Conservation (phyloP, 192 early-diverging fungal species). For the Pilaira anomala region DNA sequence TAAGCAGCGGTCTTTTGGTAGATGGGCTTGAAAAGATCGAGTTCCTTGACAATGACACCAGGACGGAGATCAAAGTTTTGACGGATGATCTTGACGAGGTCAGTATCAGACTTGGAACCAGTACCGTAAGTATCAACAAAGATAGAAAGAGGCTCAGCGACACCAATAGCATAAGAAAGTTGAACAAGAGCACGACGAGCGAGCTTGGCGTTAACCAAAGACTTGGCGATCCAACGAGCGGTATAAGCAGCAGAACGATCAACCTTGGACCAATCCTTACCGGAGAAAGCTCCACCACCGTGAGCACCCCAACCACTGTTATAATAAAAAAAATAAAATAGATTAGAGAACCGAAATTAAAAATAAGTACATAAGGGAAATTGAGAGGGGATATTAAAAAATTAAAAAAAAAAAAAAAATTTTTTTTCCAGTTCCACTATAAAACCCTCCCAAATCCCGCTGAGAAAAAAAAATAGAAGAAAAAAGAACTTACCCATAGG, state of each 20-base stretch:
- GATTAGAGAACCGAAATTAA: background rate
- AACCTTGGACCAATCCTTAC: slow-evolving; percentile 99
- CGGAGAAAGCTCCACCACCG: slow-evolving; percentile 97
- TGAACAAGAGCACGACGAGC: slow-evolving; percentile 92
- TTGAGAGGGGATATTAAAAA: too few species aligned
- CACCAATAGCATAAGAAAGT: slow-evolving; percentile 98
- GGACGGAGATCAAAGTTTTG: slow-evolving; percentile 99
- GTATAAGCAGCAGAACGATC: slow-evolving; percentile 97
- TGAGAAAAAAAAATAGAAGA: background rate
- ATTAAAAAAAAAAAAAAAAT: background rate
- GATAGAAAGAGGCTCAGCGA: slow-evolving; percentile 94
- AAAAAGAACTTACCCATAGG: slow-evolving; percentile 25
- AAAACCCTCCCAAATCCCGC: background rate
- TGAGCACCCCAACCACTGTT: slow-evolving; percentile 38
- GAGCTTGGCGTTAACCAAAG: slow-evolving; percentile 88
- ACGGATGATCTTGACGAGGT: slow-evolving; percentile 92
- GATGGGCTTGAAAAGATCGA: slow-evolving; percentile 97
- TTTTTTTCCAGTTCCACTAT: background rate
- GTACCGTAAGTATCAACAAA: slow-evolving; percentile 97
- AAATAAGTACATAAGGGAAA: background rate
- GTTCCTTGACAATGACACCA: slow-evolving; percentile 96
- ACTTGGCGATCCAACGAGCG: slow-evolving; percentile 98
- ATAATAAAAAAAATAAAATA: background rate
- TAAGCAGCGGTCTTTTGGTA: slow-evolving; percentile 97
- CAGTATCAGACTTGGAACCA: slow-evolving; percentile 81